Evolutionary conservation across 768 basidiomycete species (phyloP).

Genomic region (Tulasnella sp.): DNA sequence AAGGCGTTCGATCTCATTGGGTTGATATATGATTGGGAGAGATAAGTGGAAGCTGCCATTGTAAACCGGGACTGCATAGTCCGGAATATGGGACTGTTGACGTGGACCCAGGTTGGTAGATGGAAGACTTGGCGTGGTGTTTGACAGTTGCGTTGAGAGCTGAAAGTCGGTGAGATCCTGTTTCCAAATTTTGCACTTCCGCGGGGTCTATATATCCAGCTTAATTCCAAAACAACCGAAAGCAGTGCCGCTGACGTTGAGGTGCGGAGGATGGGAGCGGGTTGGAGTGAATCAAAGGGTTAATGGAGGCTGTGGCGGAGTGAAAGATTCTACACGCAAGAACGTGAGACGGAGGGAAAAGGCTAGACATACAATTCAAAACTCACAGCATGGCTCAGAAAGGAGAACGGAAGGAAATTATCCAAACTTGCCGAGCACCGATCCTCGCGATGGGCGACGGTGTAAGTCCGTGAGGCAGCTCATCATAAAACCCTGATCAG

Average conservation of each 20-base stretch:
- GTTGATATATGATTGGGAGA: not conserved
- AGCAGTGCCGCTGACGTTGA: not conserved
- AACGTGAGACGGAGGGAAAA: not conserved
- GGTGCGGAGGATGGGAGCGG: not conserved
- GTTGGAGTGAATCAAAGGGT: not conserved
- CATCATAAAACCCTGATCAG: not conserved
- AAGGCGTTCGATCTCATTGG: not conserved
- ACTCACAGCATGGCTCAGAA: not conserved
- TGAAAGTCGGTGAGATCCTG: not conserved
- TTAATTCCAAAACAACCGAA: not conserved
- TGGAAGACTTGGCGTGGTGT: not conserved
- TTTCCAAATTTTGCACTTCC: not conserved
- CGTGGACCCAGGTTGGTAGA: not conserved
- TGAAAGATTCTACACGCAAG: not conserved
- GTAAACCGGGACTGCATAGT: conserved; percentile 9
- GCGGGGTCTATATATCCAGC: not conserved
- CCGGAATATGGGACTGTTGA: not conserved
- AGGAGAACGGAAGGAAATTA: not conserved
- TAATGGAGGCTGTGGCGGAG: not conserved
- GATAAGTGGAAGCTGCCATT: not conserved
- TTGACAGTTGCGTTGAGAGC: not conserved
- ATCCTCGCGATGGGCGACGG: not conserved
- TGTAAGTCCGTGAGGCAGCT: not conserved
- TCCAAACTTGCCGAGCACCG: not conserved
- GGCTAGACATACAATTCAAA: conserved; percentile 12